Evolutionary conservation across 2,329 filamentous ascomycete species (phyloP).

Genomic region (Alternaria sp.): DNA sequence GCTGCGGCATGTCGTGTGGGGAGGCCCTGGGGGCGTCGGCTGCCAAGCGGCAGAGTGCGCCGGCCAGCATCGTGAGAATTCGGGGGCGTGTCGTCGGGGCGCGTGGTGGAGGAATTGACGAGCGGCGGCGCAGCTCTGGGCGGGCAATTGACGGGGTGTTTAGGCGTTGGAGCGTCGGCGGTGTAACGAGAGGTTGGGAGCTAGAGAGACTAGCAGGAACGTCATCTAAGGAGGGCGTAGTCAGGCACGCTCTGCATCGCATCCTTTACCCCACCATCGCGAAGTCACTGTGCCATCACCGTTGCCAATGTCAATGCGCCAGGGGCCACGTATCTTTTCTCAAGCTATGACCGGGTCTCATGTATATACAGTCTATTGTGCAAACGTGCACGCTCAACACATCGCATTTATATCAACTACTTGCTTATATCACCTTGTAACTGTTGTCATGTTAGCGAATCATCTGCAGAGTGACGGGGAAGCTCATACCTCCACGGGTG

Average conservation of each 20-base stretch:
- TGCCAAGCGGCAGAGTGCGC: constrained; percentile 45
- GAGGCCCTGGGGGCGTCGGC: constrained; percentile 42
- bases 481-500: constrained; percentile 82
- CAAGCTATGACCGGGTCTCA: background rate
- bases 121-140: constrained; percentile 21
- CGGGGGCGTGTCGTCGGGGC: background rate
- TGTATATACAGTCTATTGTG: background rate
- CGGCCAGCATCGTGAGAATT: constrained; percentile 41
- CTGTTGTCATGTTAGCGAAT: constrained; percentile 32
- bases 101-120: constrained; percentile 13
- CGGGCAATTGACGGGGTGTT: constrained; percentile 23
- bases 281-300: background rate
- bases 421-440: constrained; percentile 32
- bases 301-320: background rate
- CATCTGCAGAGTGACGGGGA: background rate
- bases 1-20: constrained; percentile 45
- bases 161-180: background rate
- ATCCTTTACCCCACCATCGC: constrained; percentile 13
- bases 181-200: constrained; percentile 12
- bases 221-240: constrained; percentile 8
- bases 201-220: constrained; percentile 7
- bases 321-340: background rate
- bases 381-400: background rate
- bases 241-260: constrained; percentile 14
- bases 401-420: background rate